Percentiles rank a stretch among this genome's conserved stretches.
Conservation (phyloP, 805 yeast species). For the Wickerhamiella alocasiicola region DNA sequence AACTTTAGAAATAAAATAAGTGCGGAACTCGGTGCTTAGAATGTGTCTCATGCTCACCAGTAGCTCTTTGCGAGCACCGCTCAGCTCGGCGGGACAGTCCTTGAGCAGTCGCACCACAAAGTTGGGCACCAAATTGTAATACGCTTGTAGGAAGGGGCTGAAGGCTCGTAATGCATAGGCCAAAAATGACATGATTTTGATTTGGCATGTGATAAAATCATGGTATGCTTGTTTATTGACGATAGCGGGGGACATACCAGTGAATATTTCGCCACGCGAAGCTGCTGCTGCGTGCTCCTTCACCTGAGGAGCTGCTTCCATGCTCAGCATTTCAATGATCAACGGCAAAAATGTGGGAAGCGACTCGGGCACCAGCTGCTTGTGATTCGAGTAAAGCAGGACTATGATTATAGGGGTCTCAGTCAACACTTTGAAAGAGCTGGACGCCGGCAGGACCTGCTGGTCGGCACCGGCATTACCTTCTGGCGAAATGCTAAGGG, state of each 20-base stretch:
- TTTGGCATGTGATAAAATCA: slow-evolving; percentile 85
- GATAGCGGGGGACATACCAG: slow-evolving; percentile 64
- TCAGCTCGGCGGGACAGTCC: slow-evolving; percentile 90
- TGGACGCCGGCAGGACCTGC: slow-evolving; percentile 48
- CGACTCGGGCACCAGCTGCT: slow-evolving; percentile 55
- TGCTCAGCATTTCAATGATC: slow-evolving; percentile 55
- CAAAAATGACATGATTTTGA: slow-evolving; percentile 87
- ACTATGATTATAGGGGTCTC: slow-evolving; percentile 98
- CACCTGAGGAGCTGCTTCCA: slow-evolving; percentile 75
- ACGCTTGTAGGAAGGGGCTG: slow-evolving; percentile 47
- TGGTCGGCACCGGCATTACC: not conserved
- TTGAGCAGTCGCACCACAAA: slow-evolving; percentile 73
- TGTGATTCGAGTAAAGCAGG: slow-evolving; percentile 76
- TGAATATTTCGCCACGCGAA: slow-evolving; percentile 44
- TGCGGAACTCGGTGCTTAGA: slow-evolving; percentile 76
- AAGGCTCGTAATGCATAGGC: slow-evolving; percentile 86
- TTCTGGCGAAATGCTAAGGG: slow-evolving; percentile 27
- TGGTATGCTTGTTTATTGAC: slow-evolving; percentile 68
- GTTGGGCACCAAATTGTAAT: slow-evolving; percentile 65
- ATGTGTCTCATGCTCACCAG: slow-evolving; percentile 91
- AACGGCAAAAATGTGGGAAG: slow-evolving; percentile 70
- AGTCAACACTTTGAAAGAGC: slow-evolving; percentile 79
- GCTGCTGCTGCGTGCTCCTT: slow-evolving; percentile 50
- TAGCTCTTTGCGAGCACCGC: slow-evolving; percentile 83
- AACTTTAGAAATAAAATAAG: slow-evolving; percentile 71